Percentiles rank a stretch among this genome's conserved stretches.
phyloP scores from a whole-genome alignment of 2,329 filamentous ascomycete species.

The Alternaria atra region DNA sequence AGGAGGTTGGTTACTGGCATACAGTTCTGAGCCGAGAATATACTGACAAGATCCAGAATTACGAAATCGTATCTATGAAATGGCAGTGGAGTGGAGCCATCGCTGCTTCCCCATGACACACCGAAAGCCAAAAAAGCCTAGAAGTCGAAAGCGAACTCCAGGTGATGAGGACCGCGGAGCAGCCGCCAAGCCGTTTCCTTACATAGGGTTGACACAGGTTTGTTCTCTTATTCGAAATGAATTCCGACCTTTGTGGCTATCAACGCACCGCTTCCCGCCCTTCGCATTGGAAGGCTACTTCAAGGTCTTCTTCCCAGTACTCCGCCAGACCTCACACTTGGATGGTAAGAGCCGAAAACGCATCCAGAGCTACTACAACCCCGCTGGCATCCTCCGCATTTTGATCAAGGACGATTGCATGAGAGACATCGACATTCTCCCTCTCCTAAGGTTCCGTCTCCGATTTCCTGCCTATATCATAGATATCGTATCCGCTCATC shows the following conservation, averaged over 20 bases:
- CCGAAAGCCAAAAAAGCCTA: constrained; percentile 1
- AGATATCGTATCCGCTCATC: not conserved
- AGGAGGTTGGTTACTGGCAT: constrained; percentile 21
- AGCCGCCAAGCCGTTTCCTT: constrained; percentile 21
- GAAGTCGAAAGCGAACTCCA: not conserved
- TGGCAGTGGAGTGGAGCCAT: constrained; percentile 18
- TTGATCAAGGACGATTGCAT: constrained; percentile 20
- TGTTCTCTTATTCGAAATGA: constrained; percentile 35
- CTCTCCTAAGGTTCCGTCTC: constrained; percentile 28
- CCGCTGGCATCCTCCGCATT: constrained; percentile 20
- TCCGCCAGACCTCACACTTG: not conserved
- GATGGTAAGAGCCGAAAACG: constrained; percentile 2
- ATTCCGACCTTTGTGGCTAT: constrained; percentile 39
- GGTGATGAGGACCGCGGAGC: not conserved
- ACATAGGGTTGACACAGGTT: constrained; percentile 31
- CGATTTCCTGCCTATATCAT: constrained; percentile 29
- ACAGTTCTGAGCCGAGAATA: not conserved
- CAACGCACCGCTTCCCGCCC: constrained; percentile 29
- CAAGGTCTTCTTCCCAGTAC: constrained; percentile 29
- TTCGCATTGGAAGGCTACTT: constrained; percentile 27
- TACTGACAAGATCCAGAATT: constrained; percentile 29
- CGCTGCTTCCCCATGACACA: constrained; percentile 26
- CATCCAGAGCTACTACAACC: constrained; percentile 12
- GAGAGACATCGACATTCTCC: constrained; percentile 15
- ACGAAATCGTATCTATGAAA: constrained; percentile 36